phyloP scores from a whole-genome alignment of 202 grass and related monocot genomes.

The Saccharum hybrid region DNA sequence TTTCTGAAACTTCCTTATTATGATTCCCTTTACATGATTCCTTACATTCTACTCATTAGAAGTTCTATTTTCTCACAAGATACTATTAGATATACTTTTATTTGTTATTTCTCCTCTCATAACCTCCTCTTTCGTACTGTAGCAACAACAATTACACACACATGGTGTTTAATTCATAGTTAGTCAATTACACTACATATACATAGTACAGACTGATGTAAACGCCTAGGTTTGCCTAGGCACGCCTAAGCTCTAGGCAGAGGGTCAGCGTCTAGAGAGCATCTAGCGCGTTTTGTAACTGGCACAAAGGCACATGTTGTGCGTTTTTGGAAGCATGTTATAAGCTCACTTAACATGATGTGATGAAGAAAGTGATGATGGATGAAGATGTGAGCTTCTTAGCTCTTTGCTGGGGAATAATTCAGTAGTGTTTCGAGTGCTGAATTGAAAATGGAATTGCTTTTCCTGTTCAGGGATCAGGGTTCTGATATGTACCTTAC shows the following conservation, averaged over 20 bases:
- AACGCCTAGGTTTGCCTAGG: background rate
- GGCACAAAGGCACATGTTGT: background rate
- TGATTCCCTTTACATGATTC: no score
- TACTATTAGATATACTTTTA: no score
- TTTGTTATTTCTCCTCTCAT: background rate
- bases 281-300: background rate
- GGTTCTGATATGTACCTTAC: constrained; percentile 18
- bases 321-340: background rate
- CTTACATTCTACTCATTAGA: no score
- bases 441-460: background rate
- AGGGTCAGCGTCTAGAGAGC: background rate
- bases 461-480: background rate
- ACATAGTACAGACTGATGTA: background rate
- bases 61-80: no score
- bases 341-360: background rate
- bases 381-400: background rate
- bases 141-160: background rate
- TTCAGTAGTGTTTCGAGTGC: background rate
- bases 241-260: background rate
- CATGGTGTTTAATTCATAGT: background rate
- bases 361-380: background rate
- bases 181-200: background rate
- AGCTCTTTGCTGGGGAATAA: background rate
- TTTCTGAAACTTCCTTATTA: no score
- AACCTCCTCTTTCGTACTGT: background rate